Evolutionary conservation across 768 basidiomycete species (phyloP).

Genomic region (Postia placenta): DNA sequence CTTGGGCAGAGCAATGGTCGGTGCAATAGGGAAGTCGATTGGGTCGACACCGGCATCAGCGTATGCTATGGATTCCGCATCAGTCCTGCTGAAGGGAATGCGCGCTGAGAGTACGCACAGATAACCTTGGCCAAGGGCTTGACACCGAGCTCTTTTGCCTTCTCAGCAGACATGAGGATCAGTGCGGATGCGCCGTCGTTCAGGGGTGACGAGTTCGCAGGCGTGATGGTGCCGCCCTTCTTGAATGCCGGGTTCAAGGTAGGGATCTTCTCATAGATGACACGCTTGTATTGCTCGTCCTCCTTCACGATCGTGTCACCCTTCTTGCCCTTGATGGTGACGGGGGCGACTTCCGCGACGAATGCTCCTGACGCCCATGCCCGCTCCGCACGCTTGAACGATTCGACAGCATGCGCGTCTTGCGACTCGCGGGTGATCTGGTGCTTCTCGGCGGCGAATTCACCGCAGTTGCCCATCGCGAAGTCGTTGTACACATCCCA

Average conservation of each 20-base stretch:
- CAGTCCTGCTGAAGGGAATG: not conserved
- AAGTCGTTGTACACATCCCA: slow-evolving; percentile 98
- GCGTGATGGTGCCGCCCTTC: slow-evolving; percentile 84
- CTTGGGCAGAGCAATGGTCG: slow-evolving; percentile 83
- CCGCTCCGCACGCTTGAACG: slow-evolving; percentile 87
- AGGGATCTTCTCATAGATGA: slow-evolving; percentile 92
- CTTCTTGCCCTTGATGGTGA: slow-evolving; percentile 91
- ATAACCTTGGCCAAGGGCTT: slow-evolving; percentile 92
- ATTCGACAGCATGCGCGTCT: slow-evolving; percentile 90
- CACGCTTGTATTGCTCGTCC: slow-evolving; percentile 98
- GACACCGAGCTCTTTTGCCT: slow-evolving; percentile 84
- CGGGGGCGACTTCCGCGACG: slow-evolving; percentile 81
- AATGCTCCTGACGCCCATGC: slow-evolving; percentile 89
- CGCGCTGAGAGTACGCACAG: slow-evolving; percentile 57
- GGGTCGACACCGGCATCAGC: slow-evolving; percentile 97
- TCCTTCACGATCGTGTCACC: slow-evolving; percentile 85
- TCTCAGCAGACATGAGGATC: slow-evolving; percentile 90
- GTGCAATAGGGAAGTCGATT: slow-evolving; percentile 95
- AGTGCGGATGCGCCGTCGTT: slow-evolving; percentile 97
- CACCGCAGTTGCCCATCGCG: slow-evolving; percentile 97
- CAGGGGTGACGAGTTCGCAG: slow-evolving; percentile 92
- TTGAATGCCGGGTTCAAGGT: slow-evolving; percentile 86
- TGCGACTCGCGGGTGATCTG: slow-evolving; percentile 80
- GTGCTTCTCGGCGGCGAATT: slow-evolving; percentile 76
- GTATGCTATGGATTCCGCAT: slow-evolving; percentile 54